These are phyloP conservation scores for Closterium sp. DNA, from an alignment of 139 green algal genomes.

Conservation along the genomic window DNA sequence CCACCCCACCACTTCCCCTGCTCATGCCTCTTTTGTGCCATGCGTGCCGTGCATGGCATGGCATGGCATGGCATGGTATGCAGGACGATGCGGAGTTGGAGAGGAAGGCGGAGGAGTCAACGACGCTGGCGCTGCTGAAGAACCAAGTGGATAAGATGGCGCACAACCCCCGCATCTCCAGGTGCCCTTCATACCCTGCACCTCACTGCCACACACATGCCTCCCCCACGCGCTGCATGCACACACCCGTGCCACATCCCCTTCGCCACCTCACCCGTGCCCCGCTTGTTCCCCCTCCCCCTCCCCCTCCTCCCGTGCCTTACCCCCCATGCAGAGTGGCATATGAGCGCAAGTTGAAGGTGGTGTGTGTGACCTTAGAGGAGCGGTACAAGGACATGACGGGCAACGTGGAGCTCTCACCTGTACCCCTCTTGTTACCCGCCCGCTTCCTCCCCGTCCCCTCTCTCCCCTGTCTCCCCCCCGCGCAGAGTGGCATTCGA, in stretches of 20 bases:
- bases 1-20: not conserved
- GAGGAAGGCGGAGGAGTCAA: not conserved
- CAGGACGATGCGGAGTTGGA: not conserved
- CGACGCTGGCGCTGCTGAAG: not conserved
- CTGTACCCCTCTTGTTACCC: too few relatives aligned
- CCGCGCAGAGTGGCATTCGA: conserved; percentile 8
- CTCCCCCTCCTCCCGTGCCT: too few relatives aligned
- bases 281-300: too few relatives aligned
- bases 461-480: too few relatives aligned
- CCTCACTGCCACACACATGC: too few relatives aligned
- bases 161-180: conserved; percentile 8
- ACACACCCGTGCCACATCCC: too few relatives aligned
- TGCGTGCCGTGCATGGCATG: not conserved
- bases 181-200: too few relatives aligned
- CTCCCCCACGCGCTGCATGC: too few relatives aligned
- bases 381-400: conserved; percentile 31
- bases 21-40: not conserved
- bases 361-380: conserved; percentile 24
- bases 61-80: too few relatives aligned
- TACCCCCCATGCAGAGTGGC: not conserved
- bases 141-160: not conserved
- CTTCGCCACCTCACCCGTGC: not conserved
- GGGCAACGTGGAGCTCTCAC: conserved; percentile 8
- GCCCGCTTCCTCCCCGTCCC: too few relatives aligned
- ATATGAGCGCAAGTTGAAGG: conserved; percentile 22